Base-by-base conservation (phyloP, 371 early-diverging fungal species). In the Actinomortierella ambigua region DNA sequence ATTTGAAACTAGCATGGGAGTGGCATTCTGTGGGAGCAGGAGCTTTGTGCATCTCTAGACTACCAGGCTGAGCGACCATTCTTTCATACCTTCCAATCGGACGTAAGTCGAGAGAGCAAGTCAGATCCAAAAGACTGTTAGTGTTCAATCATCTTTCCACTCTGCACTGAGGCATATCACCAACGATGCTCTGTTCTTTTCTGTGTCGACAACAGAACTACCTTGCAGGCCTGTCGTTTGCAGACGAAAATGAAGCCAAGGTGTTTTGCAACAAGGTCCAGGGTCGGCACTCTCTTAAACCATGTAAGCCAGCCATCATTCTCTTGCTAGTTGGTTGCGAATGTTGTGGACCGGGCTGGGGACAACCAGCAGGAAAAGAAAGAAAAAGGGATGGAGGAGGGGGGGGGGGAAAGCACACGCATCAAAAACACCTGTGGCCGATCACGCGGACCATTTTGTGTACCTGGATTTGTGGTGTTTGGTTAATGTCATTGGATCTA, bases 51-150 rank as follows among this genome's bases (percentile, higher is more conserved):
- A 39, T 91, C 88, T 34, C 89, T 94, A 70, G 79, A 88, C 17
- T 93, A 93, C 66, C 51, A 63, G 3, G 78, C 86, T 50, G 93
- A 94, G 50, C 64, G 73, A 39, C 85, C 89, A 7, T 94, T 86
- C 64, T 95, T 97, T 68, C 92, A 93, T 70, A 85, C 92, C 0
- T 93, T 97, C 71, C 82, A 88, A n/a, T 88, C 91, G 22, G 90
- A 93, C 56, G 93, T 93, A 85, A 75, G 84, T 56, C 11, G 18
- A 3, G 47, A 27, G 22, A 40, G 26, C 14, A 15, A 24, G 18
- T 41, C 14, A 14, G 23, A 29, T 9, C 34, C 5, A 29, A 8
- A n/a, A 22, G 39, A 3, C 11, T 13, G 20, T 14, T 41, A 26
- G 22, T 55, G 18, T 29, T 22, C 15, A 23, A 23, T 28, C 13